Percentiles rank a stretch among this genome's conserved stretches.
Conservation (phyloP, 345 rosid species). For the Firmiana major region DNA sequence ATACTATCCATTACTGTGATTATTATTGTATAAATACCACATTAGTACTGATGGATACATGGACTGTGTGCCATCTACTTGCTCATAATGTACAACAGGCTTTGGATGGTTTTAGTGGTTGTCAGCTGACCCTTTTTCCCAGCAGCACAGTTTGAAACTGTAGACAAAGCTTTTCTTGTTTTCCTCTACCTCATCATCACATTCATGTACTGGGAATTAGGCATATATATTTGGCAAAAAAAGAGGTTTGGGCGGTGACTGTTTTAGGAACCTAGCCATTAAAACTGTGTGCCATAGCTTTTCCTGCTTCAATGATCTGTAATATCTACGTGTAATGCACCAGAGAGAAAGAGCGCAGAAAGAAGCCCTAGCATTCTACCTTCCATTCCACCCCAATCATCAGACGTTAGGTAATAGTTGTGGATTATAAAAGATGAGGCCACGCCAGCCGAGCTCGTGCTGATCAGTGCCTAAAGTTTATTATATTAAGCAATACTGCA, state of each 20-base stretch:
- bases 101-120: background rate
- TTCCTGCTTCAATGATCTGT: background rate
- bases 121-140: background rate
- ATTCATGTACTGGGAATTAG: background rate
- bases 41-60: background rate
- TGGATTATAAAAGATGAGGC: conserved; percentile 3
- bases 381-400: background rate
- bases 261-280: background rate
- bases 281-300: background rate
- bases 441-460: background rate
- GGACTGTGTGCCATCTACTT: background rate
- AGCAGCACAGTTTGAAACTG: background rate
- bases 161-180: background rate
- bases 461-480: background rate
- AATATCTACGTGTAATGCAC: conserved; percentile 21
- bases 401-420: background rate
- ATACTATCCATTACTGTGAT: background rate
- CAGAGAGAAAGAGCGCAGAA: background rate
- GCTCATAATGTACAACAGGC: background rate
- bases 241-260: background rate
- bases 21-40: background rate
- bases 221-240: background rate
- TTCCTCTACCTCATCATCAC: background rate
- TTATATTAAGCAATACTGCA: background rate
- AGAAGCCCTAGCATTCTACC: background rate